phyloP scores from a whole-genome alignment of 768 basidiomycete species.

The Termitomyces bulborhizus region DNA sequence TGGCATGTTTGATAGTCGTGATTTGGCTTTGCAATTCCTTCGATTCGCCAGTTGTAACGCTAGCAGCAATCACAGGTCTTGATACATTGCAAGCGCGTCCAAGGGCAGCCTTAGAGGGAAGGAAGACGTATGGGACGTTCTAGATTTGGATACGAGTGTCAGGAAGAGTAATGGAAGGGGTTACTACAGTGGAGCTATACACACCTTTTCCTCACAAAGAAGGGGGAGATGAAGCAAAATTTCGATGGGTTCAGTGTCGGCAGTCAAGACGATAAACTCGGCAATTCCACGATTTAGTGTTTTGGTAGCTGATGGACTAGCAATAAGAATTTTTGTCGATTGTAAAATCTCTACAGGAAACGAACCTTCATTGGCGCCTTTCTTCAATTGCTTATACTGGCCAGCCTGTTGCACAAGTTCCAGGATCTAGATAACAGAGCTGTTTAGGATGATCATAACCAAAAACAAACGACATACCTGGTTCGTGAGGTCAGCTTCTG shows the following conservation, averaged over 20 bases:
- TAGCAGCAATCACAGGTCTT: slow-evolving; percentile 90
- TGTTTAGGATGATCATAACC: slow-evolving; percentile 1
- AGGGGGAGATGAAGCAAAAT: slow-evolving; percentile 96
- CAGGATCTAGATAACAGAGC: slow-evolving; percentile 57
- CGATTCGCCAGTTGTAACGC: slow-evolving; percentile 94
- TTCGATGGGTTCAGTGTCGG: slow-evolving; percentile 96
- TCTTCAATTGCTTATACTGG: slow-evolving; percentile 98
- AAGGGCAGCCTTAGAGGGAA: slow-evolving; percentile 91
- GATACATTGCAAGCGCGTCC: slow-evolving; percentile 96
- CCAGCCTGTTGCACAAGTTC: slow-evolving; percentile 93
- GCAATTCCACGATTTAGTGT: slow-evolving; percentile 97
- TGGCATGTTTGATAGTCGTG: slow-evolving; percentile 72
- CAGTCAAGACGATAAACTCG: slow-evolving; percentile 95
- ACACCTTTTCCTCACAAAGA: slow-evolving; percentile 95
- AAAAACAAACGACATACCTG: slow-evolving; percentile 45
- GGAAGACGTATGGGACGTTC: slow-evolving; percentile 96
- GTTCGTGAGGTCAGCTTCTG: slow-evolving; percentile 85
- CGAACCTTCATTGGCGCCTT: slow-evolving; percentile 96
- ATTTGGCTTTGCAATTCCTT: slow-evolving; percentile 90
- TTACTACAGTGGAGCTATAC: slow-evolving; percentile 5
- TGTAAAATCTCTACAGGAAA: background rate
- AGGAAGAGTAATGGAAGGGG: background rate
- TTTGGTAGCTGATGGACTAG: slow-evolving; percentile 70
- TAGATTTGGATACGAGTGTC: slow-evolving; percentile 20
- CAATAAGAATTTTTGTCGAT: slow-evolving; percentile 5